Base-by-base conservation (phyloP, 257 asterid species). In the Ilex asprella region DNA sequence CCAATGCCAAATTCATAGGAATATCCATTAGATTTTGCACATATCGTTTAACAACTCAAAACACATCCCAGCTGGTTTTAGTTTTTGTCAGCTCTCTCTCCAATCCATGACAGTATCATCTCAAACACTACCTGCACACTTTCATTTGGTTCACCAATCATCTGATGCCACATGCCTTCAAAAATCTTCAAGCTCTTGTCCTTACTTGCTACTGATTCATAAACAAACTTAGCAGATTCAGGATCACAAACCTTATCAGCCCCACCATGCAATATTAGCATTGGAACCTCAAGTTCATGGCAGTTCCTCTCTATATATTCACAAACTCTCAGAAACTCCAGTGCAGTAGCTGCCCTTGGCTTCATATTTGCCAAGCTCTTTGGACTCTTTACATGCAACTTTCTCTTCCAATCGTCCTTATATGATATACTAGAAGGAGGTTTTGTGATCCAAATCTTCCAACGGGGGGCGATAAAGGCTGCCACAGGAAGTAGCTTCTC, bases 151-250 rank as follows among this genome's bases (percentile, higher is more conserved):
- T 89, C 97, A 11, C 95, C 95, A 39, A 82, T 88, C 78, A 79
- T 51, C 53, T 79, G 94, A 58, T 88, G 98, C 89, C 89, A 79
- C 89, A 79, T 75, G 15, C 84, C 98, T 1, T 79, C 74, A n/a
- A 75, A 86, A 15, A 91, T 66, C 86, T 79, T 79, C 82, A 88
- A 29, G 1, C 70, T 81, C 81, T 88, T 88, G 62, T 88, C 96
- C 69, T 84, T 78, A 57, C 95, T 81, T 8, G 60, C 76, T 1
- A 80, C 86, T 8, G 67, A 41, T 62, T 75, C 61, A 55, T 80
- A 80, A 70, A 86, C 69, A n/a, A 44, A 62, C 55, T 43, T 65
- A 0, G 89, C 85, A 46, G 92, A 95, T 7, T 75, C 67, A 11
- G 84, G 86, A 55, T 88, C 98, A 50, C 98, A 91, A 3, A 88